Evolutionary conservation across 2,329 filamentous ascomycete species (phyloP).

Genomic region (Westerdykella ornata): DNA sequence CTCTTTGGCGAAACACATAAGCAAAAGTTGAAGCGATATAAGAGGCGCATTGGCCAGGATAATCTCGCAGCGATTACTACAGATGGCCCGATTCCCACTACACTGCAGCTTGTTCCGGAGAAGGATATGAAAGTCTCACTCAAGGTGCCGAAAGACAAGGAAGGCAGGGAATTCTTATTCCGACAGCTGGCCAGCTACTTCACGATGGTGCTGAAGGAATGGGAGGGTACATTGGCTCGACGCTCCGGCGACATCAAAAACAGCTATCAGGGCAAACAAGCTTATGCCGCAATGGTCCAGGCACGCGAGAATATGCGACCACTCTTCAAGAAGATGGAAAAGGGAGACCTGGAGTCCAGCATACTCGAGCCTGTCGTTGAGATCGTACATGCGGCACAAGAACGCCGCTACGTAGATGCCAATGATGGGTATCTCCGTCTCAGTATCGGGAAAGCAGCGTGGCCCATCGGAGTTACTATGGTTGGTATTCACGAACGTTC

Average conservation of each 20-base stretch:
- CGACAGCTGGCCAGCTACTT: slow-evolving; percentile 92
- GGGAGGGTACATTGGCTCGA: slow-evolving; percentile 66
- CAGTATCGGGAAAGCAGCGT: slow-evolving; percentile 93
- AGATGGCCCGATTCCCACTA: slow-evolving; percentile 80
- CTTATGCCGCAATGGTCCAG: slow-evolving; percentile 77
- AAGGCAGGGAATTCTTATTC: slow-evolving; percentile 65
- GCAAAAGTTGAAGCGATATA: slow-evolving; percentile 63
- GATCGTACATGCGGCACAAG: slow-evolving; percentile 85
- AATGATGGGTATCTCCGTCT: slow-evolving; percentile 91
- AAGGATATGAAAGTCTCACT: slow-evolving; percentile 76
- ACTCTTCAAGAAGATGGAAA: slow-evolving; percentile 83
- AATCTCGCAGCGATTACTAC: slow-evolving; percentile 47
- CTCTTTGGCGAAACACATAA: slow-evolving; percentile 78
- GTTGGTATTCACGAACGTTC: slow-evolving; percentile 98
- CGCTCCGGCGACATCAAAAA: slow-evolving; percentile 55
- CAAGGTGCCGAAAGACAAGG: slow-evolving; percentile 55
- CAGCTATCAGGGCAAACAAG: slow-evolving; percentile 73
- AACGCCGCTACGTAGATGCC: slow-evolving; percentile 86
- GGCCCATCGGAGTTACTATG: slow-evolving; percentile 99
- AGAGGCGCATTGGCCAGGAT: slow-evolving; percentile 49
- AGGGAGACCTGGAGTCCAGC: slow-evolving; percentile 67
- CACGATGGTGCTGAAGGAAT: slow-evolving; percentile 87
- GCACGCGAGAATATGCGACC: slow-evolving; percentile 83
- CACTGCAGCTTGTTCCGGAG: slow-evolving; percentile 69
- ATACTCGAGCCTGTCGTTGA: slow-evolving; percentile 79